Conservation (phyloP, 768 basidiomycete species). For the Collybiopsis luxurians region DNA sequence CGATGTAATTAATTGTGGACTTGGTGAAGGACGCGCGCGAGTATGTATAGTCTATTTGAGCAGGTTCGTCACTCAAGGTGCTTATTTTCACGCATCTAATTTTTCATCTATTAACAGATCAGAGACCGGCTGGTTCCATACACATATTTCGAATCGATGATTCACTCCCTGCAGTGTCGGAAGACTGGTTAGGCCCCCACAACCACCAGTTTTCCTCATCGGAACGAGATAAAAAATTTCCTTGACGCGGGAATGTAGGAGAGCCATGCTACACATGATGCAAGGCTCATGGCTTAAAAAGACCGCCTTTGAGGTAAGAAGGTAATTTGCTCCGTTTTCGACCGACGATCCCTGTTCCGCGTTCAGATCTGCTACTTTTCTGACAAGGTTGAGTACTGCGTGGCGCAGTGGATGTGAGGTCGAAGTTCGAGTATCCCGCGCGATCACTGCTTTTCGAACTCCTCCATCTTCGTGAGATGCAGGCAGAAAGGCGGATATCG, state of each 20-base stretch:
- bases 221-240: conserved; percentile 75
- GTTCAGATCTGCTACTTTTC: conserved; percentile 53
- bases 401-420: conserved; percentile 81
- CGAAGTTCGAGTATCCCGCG: conserved; percentile 69
- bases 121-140: conserved; percentile 45
- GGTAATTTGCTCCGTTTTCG: conserved; percentile 71
- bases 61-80: no score
- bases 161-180: conserved; percentile 85
- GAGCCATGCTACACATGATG: conserved; percentile 96
- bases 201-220: conserved; percentile 82
- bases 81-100: conserved; percentile 43
- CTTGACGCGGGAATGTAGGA: conserved; percentile 92
- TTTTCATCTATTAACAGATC: conserved; percentile 13
- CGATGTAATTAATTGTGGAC: no score
- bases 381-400: conserved; percentile 74
- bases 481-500: conserved; percentile 73
- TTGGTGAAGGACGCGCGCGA: no score
- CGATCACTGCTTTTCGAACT: conserved; percentile 27
- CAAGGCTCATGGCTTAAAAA: conserved; percentile 98
- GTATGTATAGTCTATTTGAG: no score
- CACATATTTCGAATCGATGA: conserved; percentile 75
- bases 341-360: not conserved
- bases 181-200: conserved; percentile 72
- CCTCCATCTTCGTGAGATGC: conserved; percentile 35
- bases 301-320: conserved; percentile 78